A percentile compares a stretch with the other conserved stretches of the same genome.
Evolutionary conservation across 805 yeast genomes (phyloP).

Genomic region (Wickerhamiella cacticola): DNA sequence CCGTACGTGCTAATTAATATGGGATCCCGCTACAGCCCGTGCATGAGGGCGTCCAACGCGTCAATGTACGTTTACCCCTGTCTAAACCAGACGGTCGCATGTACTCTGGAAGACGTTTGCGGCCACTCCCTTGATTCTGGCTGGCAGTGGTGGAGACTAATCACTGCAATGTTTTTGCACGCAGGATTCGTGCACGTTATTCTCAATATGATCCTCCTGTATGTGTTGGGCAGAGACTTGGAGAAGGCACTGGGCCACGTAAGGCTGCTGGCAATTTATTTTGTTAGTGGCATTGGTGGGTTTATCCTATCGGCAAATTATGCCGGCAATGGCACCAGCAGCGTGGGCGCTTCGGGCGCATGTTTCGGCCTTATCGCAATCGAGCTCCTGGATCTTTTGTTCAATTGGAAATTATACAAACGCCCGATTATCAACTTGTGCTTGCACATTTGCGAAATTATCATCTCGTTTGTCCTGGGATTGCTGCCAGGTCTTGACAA

Average conservation of each 20-base stretch:
- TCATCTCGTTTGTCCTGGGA: conserved; percentile 50
- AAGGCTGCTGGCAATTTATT: conserved; percentile 43
- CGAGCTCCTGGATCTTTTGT: conserved; percentile 41
- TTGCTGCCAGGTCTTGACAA: conserved; percentile 64
- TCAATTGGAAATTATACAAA: conserved; percentile 39
- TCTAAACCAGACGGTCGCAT: conserved; percentile 56
- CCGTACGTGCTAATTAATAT: conserved; percentile 50
- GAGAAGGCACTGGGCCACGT: conserved; percentile 47
- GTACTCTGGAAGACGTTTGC: conserved; percentile 46
- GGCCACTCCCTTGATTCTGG: conserved; percentile 36
- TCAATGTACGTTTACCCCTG: conserved; percentile 45
- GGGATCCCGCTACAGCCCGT: conserved; percentile 62
- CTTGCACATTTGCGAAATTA: conserved; percentile 43
- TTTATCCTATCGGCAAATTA: conserved; percentile 58
- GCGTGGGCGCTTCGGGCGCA: conserved; percentile 63
- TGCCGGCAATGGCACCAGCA: conserved; percentile 52
- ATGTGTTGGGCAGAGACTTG: conserved; percentile 47
- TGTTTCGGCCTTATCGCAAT: conserved; percentile 57
- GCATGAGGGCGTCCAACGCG: conserved; percentile 50
- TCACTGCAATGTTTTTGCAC: conserved; percentile 60
- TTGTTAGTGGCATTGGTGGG: conserved; percentile 53
- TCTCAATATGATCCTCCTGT: conserved; percentile 49
- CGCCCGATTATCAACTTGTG: conserved; percentile 37
- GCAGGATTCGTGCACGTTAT: conserved; percentile 62
- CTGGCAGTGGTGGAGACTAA: conserved; percentile 55